phyloP scores from a whole-genome alignment of 305 asterid genomes.

The Andrographis paniculata region DNA sequence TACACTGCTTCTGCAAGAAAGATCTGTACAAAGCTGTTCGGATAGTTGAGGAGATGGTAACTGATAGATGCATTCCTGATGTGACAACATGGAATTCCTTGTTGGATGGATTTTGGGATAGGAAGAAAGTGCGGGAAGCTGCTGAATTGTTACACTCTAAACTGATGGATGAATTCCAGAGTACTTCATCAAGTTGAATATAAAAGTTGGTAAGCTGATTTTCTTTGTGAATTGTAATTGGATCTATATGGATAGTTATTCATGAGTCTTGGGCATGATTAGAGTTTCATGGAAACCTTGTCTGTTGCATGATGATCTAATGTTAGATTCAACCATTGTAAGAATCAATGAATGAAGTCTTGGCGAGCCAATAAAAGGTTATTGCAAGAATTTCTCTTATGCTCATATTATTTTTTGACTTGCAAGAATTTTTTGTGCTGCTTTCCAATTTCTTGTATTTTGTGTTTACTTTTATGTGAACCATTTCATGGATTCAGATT shows the following conservation, averaged over 20 bases:
- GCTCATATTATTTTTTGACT: too few species aligned
- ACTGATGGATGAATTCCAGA: slow-evolving; percentile 31
- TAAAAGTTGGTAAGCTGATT: slow-evolving; percentile 2
- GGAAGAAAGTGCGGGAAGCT: slow-evolving; percentile 53
- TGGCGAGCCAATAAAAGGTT: too few species aligned
- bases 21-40: slow-evolving; percentile 59
- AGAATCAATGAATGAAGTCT: too few species aligned
- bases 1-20: slow-evolving; percentile 40
- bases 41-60: slow-evolving; percentile 67
- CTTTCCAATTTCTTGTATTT: too few species aligned
- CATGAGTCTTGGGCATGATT: neutral
- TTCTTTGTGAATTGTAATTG: neutral
- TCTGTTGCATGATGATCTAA: neutral
- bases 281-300: neutral
- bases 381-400: too few species aligned
- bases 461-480: neutral
- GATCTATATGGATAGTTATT: neutral
- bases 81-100: slow-evolving; percentile 49
- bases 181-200: slow-evolving; percentile 20
- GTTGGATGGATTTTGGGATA: slow-evolving; percentile 57
- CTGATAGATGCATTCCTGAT: slow-evolving; percentile 64
- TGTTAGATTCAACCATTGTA: too few species aligned
- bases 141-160: slow-evolving; percentile 37
- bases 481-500: neutral
- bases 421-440: neutral